Base-by-base conservation (phyloP, 2,329 filamentous ascomycete species). In the Colletotrichum sidae region DNA sequence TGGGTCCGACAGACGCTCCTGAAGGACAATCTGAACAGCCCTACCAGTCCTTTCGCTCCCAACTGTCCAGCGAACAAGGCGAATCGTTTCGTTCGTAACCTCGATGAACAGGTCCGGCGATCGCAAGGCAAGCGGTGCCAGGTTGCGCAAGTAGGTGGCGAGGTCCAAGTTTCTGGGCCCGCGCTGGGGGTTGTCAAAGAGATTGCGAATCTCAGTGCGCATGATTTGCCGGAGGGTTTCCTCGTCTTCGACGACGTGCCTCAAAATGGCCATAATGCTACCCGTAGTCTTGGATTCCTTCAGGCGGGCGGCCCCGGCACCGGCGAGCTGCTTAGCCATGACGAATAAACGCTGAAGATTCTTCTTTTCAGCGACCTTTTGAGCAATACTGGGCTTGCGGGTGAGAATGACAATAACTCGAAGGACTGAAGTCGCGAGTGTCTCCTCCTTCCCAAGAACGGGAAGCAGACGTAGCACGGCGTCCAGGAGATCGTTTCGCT, bases 241-340 rank as follows among this genome's bases (percentile, higher is more conserved):
- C 54, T 97, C 93, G 73, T 99, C 96, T 78, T 99, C 96, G 58
- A 98, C 88, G 69, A 99, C 90, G 73, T 99, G 96, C 45, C 96
- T 90, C 47, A 99, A 81, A 56, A 97, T 90, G 11, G 95, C 86
- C 86, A 98, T 90, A 72, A 97, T 91, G 62, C 91, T 86, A 25
- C 82, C 77, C 3, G 83, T 81, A 44, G 87, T 79, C 57, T 81
- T 81, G 2, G 80, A 83, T 45, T 85, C 83, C 67, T 80, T 84
- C 9, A 99, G 85, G 59, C 90, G 90, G 59, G 92, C 87, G 37
- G 93, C 92, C 7, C 92, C 91, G 37, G 89, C 86, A 34, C 92
- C 92, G 17, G 93, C 90, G 65, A 98, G 87, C 76, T 98, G 95
- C 76, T 96, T 97, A 62, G 95, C 89, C 92, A 98, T 97, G 55